Base-by-base conservation (phyloP, 495 filamentous ascomycete genomes). In the Oidiodendron maius region DNA sequence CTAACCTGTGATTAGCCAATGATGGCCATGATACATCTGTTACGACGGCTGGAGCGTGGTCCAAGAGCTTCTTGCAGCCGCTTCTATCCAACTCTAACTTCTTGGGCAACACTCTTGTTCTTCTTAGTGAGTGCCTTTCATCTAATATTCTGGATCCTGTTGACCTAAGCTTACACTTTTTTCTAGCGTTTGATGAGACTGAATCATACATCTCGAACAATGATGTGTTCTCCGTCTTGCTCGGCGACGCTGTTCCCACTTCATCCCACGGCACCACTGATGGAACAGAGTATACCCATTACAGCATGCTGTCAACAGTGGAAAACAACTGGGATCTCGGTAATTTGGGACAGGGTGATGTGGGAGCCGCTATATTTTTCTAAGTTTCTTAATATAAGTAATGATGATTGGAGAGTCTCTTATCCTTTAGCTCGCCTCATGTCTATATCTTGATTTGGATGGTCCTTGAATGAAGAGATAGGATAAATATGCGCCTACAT, bases 11-110 rank as follows among this genome's bases (percentile, higher is more conserved):
- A 26, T 13, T 13, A 53, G 55, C 67, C 3, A 70, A 66, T 53
- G 72, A 81, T 58, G 85, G 77, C 22, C 84, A 89, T 56, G 83
- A 88, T 61, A 78, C 74, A 42, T 69, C 74, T 60, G 70, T 88
- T 84, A 77, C 73, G 21, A 69, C 76, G 40, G 78, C 80, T 2
- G 78, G 75, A 4, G 46, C 58, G 6, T 88, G 76, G 74, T 65
- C 76, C 2, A 69, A 69, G 20, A 57, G 50, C 26, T 87, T 84
- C 65, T 57, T 89, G 1, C 61, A 76, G 23, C 77, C 81, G 0
- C 75, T 89, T 28, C 71, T 88, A 18, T 59, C 67, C 12, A 76
- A 86, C 62, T 46, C 67, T 21, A 79, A 83, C 55, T 87, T 89
- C 63, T 80, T 74, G 72, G 70, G 84, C 34, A 71, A 82, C 52